Percentiles rank a stretch among this genome's conserved stretches.
Conservation (phyloP, 2,329 filamentous ascomycete species). For the Monilinia aucupariae region DNA sequence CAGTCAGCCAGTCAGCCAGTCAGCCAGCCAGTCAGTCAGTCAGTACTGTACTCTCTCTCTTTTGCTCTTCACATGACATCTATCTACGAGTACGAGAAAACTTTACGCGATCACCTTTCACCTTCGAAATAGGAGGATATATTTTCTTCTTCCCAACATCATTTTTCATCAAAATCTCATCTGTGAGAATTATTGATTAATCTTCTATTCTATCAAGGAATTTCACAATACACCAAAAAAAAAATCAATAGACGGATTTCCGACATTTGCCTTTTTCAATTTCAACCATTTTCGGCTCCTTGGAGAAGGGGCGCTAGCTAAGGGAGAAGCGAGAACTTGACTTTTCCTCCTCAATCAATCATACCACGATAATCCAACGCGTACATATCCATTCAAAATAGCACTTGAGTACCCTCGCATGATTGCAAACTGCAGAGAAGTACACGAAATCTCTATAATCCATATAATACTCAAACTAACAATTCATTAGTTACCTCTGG, state of each 20-base stretch:
- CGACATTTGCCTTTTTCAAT: slow-evolving; percentile 2
- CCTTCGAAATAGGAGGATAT: slow-evolving; percentile 10
- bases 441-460: slow-evolving; percentile 18
- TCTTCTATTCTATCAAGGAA: background rate
- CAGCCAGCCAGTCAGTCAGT: too few relatives aligned
- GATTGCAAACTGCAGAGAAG: slow-evolving; percentile 24
- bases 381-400: slow-evolving; percentile 19
- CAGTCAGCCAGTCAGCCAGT: too few relatives aligned
- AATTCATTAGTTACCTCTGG: slow-evolving; percentile 22
- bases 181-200: background rate
- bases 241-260: background rate
- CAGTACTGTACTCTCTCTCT: background rate
- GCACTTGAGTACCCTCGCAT: slow-evolving; percentile 23
- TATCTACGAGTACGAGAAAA: slow-evolving; percentile 9
- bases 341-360: slow-evolving; percentile 19
- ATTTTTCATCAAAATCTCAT: background rate
- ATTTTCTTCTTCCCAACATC: background rate
- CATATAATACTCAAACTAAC: slow-evolving; percentile 25
- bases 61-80: slow-evolving; percentile 7
- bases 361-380: slow-evolving; percentile 22
- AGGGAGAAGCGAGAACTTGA: slow-evolving; percentile 20
- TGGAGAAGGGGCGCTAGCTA: slow-evolving; percentile 17
- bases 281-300: slow-evolving; percentile 6
- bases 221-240: background rate
- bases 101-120: slow-evolving; percentile 9